These are phyloP conservation scores for Colletotrichum orbiculare DNA, from an alignment of 2,329 filamentous ascomycete species.

Conservation along the genomic window DNA sequence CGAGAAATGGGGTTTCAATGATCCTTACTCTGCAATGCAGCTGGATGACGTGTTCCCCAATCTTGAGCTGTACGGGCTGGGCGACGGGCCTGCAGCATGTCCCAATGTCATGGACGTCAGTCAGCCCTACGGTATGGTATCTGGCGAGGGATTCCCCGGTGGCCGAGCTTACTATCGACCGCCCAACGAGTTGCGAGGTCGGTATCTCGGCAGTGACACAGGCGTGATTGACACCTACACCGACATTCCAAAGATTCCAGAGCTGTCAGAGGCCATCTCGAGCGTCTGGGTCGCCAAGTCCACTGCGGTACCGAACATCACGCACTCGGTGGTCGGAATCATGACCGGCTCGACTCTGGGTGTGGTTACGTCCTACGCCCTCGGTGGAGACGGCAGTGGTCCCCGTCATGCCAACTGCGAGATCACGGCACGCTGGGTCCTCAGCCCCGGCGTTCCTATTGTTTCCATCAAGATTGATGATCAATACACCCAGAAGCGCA, in stretches of 20 bases:
- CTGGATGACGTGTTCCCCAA: conserved; percentile 82
- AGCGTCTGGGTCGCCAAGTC: conserved; percentile 94
- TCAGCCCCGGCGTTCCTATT: conserved; percentile 94
- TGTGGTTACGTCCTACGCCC: conserved; percentile 82
- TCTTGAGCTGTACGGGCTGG: conserved; percentile 80
- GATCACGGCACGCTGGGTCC: conserved; percentile 87
- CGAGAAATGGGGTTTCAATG: conserved; percentile 84
- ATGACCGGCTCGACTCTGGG: conserved; percentile 86
- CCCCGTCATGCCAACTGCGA: conserved; percentile 77
- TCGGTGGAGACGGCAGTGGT: conserved; percentile 70
- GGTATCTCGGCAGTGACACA: conserved; percentile 74
- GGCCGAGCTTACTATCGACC: conserved; percentile 84
- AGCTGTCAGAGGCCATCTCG: conserved; percentile 76
- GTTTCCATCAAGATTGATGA: conserved; percentile 87
- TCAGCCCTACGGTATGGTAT: conserved; percentile 83
- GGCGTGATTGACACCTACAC: conserved; percentile 70
- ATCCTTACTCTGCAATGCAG: conserved; percentile 79
- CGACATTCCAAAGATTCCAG: conserved; percentile 82
- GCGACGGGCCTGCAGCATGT: conserved; percentile 79
- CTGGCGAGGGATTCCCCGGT: conserved; percentile 87
- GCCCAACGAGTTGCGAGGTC: conserved; percentile 78
- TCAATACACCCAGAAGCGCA: conserved; percentile 77
- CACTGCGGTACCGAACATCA: conserved; percentile 74
- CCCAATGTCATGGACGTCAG: conserved; percentile 94
- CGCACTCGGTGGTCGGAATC: conserved; percentile 83